Evolutionary conservation across 139 green algal genomes (phyloP).

Genomic region (Trebouxia sp.): DNA sequence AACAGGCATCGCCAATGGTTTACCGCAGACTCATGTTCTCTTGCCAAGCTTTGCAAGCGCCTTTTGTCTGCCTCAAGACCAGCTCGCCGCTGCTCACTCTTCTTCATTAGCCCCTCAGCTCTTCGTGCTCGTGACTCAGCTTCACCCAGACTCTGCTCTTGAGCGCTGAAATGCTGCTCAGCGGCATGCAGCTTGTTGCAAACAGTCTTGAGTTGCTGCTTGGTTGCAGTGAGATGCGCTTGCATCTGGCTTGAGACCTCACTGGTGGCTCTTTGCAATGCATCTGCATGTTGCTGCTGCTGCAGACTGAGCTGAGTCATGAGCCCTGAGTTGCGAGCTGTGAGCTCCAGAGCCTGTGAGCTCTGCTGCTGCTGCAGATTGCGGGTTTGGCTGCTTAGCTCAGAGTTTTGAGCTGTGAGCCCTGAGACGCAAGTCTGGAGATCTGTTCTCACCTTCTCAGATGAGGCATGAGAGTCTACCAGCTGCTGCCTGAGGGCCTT

Average conservation of each 20-base stretch:
- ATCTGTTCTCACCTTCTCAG: not conserved
- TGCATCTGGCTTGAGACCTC: not conserved
- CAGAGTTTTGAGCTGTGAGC: not conserved
- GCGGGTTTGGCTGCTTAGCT: not conserved
- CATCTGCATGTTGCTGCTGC: constrained; percentile 10
- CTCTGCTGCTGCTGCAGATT: constrained; percentile 1
- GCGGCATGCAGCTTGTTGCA: not conserved
- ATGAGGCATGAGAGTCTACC: not conserved
- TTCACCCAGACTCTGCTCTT: not conserved
- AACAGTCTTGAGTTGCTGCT: not conserved
- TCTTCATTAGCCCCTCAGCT: not conserved
- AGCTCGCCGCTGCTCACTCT: not conserved
- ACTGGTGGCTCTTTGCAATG: not conserved
- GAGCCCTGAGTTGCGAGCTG: not conserved
- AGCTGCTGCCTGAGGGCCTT: not conserved
- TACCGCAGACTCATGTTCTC: not conserved
- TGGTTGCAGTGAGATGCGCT: not conserved
- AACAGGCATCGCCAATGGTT: not conserved
- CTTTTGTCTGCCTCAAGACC: not conserved
- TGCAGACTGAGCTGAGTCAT: not conserved
- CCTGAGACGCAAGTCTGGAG: not conserved
- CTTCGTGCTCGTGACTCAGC: not conserved
- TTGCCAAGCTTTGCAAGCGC: not conserved
- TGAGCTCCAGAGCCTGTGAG: constrained; percentile 2
- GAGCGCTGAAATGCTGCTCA: not conserved